phyloP scores from a whole-genome alignment of 495 filamentous ascomycete genomes.

The Hypoxylon subgilvum region DNA sequence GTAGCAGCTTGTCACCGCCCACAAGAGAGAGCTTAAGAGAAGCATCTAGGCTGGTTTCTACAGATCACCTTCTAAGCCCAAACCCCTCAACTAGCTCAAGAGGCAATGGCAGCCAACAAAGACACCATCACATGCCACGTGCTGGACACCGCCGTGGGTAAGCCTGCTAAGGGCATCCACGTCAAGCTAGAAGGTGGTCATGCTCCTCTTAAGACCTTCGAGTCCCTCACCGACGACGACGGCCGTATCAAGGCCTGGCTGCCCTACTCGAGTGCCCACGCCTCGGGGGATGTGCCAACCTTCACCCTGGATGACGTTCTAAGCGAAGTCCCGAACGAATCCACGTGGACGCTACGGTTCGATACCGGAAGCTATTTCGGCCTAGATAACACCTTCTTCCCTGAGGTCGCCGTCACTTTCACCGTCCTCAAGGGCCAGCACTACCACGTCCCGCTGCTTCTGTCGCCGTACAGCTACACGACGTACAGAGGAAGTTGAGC shows the following conservation, averaged over 20 bases:
- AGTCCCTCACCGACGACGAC: slow-evolving; percentile 79
- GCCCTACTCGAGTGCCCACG: slow-evolving; percentile 52
- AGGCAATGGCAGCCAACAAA: slow-evolving; percentile 48
- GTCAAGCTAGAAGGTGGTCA: slow-evolving; percentile 75
- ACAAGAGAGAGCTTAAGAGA: slow-evolving; percentile 1
- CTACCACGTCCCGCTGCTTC: slow-evolving; percentile 89
- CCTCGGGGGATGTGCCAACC: slow-evolving; percentile 56
- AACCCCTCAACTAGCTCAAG: slow-evolving; percentile 8
- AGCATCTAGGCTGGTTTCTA: too few species aligned
- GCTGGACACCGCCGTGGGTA: slow-evolving; percentile 64
- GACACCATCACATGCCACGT: slow-evolving; percentile 68
- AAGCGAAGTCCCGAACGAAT: slow-evolving; percentile 40
- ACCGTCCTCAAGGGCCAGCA: slow-evolving; percentile 74
- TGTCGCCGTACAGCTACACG: slow-evolving; percentile 90
- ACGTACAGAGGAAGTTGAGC: slow-evolving; percentile 81
- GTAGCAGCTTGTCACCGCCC: slow-evolving; percentile 18
- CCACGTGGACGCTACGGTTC: slow-evolving; percentile 75
- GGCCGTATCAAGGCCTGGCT: slow-evolving; percentile 84
- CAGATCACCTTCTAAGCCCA: not conserved
- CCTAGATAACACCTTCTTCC: slow-evolving; percentile 80
- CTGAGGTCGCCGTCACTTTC: slow-evolving; percentile 88
- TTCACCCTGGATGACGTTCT: slow-evolving; percentile 60
- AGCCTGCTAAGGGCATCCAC: slow-evolving; percentile 76
- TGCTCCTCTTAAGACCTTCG: slow-evolving; percentile 63
- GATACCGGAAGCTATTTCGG: slow-evolving; percentile 80